These are phyloP conservation scores for Corchorus capsularis DNA, from an alignment of 345 rosid genomes.

Conservation along the genomic window DNA sequence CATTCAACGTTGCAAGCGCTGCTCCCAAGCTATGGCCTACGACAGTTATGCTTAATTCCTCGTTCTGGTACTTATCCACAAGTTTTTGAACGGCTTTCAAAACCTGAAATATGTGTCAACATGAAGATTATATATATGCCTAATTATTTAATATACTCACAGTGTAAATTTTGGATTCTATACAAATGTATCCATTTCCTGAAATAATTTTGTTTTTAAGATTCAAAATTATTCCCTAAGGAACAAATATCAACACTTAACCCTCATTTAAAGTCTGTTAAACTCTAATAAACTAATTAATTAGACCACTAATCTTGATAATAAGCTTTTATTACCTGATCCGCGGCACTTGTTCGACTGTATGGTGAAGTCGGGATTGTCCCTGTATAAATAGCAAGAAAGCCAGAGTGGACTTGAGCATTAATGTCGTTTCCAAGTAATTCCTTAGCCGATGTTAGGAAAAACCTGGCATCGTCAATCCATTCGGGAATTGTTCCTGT, in stretches of 20 bases:
- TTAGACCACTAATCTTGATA: too few relatives aligned
- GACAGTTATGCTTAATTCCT: conserved; percentile 67
- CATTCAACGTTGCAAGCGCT: conserved; percentile 58
- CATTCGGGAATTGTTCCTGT: conserved; percentile 16
- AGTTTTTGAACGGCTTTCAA: conserved; percentile 50
- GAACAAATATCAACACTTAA: too few relatives aligned
- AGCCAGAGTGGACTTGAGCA: conserved; percentile 36
- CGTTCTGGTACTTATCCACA: conserved; percentile 50
- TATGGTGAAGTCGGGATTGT: conserved; percentile 20
- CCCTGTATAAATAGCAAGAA: conserved; percentile 39
- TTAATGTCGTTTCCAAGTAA: not conserved
- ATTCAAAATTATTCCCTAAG: too few relatives aligned
- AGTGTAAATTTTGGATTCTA: too few relatives aligned
- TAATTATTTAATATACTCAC: not conserved
- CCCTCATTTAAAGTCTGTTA: too few relatives aligned
- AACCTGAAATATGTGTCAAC: conserved; percentile 24
- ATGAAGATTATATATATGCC: too few relatives aligned
- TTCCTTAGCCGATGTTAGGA: not conserved
- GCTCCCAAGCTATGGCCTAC: conserved; percentile 75
- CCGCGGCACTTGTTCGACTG: conserved; percentile 40
- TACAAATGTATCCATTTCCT: too few relatives aligned
- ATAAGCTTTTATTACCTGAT: conserved; percentile 33
- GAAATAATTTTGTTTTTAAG: too few relatives aligned
- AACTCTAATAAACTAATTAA: too few relatives aligned
- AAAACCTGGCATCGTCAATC: conserved; percentile 26